Percentiles rank a stretch among this genome's conserved stretches.
Conservation (phyloP, 2,329 filamentous ascomycete genomes). For the Colletotrichum eremochloae region DNA sequence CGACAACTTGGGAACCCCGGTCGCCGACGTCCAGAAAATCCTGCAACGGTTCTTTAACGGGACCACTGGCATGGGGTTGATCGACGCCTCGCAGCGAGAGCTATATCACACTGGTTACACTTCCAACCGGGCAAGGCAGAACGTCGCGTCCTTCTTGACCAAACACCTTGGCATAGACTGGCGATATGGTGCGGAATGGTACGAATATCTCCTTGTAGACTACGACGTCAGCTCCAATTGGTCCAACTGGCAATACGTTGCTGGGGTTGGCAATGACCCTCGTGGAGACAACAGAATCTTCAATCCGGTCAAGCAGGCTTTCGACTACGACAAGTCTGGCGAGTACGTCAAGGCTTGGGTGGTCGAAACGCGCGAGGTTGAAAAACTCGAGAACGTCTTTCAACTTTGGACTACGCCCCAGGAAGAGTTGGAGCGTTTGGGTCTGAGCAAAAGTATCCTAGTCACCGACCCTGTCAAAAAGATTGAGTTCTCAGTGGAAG, state of each 20-base stretch:
- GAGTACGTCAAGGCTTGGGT: slow-evolving; percentile 81
- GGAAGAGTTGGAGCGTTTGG: slow-evolving; percentile 68
- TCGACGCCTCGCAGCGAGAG: slow-evolving; percentile 83
- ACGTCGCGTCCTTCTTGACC: slow-evolving; percentile 79
- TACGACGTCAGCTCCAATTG: slow-evolving; percentile 84
- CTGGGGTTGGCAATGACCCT: slow-evolving; percentile 85
- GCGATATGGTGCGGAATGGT: slow-evolving; percentile 86
- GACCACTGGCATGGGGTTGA: slow-evolving; percentile 80
- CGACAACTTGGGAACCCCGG: slow-evolving; percentile 21
- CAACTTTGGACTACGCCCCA: slow-evolving; percentile 76
- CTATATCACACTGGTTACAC: slow-evolving; percentile 83
- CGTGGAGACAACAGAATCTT: slow-evolving; percentile 79
- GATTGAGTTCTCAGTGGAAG: slow-evolving; percentile 73
- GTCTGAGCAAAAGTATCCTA: slow-evolving; percentile 71
- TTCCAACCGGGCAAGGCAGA: slow-evolving; percentile 81
- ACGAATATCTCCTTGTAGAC: slow-evolving; percentile 80
- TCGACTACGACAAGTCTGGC: slow-evolving; percentile 80
- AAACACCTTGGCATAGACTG: slow-evolving; percentile 84
- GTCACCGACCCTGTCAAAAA: slow-evolving; percentile 75
- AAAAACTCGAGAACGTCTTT: slow-evolving; percentile 71
- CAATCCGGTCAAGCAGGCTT: slow-evolving; percentile 85
- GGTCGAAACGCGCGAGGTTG: slow-evolving; percentile 71
- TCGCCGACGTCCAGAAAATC: slow-evolving; percentile 59
- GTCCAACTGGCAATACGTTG: slow-evolving; percentile 87
- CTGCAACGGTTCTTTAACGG: slow-evolving; percentile 74